Conservation (phyloP, 192 early-diverging fungal genomes). For the Backusella tarrabulga region DNA sequence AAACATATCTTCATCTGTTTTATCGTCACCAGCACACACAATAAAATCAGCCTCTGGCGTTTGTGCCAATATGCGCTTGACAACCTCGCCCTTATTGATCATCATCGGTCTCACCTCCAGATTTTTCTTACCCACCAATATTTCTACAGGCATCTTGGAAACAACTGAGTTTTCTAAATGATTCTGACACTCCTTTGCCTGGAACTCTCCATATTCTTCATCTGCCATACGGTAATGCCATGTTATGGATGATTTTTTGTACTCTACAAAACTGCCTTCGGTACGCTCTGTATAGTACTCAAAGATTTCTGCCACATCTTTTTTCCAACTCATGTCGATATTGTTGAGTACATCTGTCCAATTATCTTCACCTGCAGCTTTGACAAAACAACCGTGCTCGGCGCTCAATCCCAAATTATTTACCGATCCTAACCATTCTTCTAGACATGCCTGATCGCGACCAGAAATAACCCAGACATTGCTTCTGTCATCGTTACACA, state of each 20-base stretch:
- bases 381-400: slow-evolving; percentile 89
- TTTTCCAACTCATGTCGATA: slow-evolving; percentile 80
- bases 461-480: slow-evolving; percentile 92
- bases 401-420: slow-evolving; percentile 74
- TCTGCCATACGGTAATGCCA: slow-evolving; percentile 92
- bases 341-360: slow-evolving; percentile 58
- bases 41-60: slow-evolving; percentile 70
- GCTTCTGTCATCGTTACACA: slow-evolving; percentile 82
- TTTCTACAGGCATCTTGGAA: slow-evolving; percentile 81
- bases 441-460: slow-evolving; percentile 81
- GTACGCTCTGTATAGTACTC: slow-evolving; percentile 86
- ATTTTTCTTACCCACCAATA: slow-evolving; percentile 88
- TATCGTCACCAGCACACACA: slow-evolving; percentile 85
- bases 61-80: slow-evolving; percentile 60
- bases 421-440: slow-evolving; percentile 79
- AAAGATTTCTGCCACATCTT: slow-evolving; percentile 80
- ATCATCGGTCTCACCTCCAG: slow-evolving; percentile 79
- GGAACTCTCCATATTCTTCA: slow-evolving; percentile 82
- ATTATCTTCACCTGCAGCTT: slow-evolving; percentile 56
- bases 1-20: slow-evolving; percentile 94
- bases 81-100: slow-evolving; percentile 92
- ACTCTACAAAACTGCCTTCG: slow-evolving; percentile 78
- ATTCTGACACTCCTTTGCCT: slow-evolving; percentile 89
- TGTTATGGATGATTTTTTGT: slow-evolving; percentile 82
- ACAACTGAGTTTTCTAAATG: slow-evolving; percentile 79